Evolutionary conservation across 139 green algal genomes (phyloP), one percentile per base, ranked within the genome.

Genomic region (Chlamydomonas eustigma): DNA sequence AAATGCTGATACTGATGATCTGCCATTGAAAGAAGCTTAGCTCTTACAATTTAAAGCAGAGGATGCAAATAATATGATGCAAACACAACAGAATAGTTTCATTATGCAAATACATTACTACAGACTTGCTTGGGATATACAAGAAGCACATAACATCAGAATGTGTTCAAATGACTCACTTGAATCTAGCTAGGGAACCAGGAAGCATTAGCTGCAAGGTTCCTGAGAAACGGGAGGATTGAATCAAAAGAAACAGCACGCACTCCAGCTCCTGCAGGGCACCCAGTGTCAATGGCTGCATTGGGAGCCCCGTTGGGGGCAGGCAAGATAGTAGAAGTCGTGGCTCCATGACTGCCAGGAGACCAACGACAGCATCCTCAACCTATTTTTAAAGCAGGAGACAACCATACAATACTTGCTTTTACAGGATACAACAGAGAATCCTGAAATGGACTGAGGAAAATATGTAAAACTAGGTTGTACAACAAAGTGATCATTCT

Each of bases 241-340:
- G 51, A 3, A 1, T 33, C 4, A 86, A 63, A 50, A 86, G 77
- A 74, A 83, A 86, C 31, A 86, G 81, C 63, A 71, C 69, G 31
- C 67, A 67, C 81, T 86, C 81, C 37, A 71, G 35, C 81, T 86
- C 81, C 35, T 70, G 35, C 22, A 81, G 51, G 1, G n/a, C 39
- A 3, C 77, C 81, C 39, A 86, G 69, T 2, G 77, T 86, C 4
- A 86, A 69, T 5, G 81, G 81, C 77, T 86, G 81, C 68, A 37
- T 2, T 1, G 52, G 1, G 34, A 71, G 65, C 31, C 44, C 73
- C 0, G 52, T 74, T 1, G 81, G 81, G 6, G 81, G 81, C 58
- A 83, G 34, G 63, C 73, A 58, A 33, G 70, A 34, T 37, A 86
- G 68, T 74, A 86, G 65, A 68, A 86, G 73, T 8, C 81, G 77